phyloP scores from a whole-genome alignment of 768 basidiomycete genomes.

The Lentinula detonsa region DNA sequence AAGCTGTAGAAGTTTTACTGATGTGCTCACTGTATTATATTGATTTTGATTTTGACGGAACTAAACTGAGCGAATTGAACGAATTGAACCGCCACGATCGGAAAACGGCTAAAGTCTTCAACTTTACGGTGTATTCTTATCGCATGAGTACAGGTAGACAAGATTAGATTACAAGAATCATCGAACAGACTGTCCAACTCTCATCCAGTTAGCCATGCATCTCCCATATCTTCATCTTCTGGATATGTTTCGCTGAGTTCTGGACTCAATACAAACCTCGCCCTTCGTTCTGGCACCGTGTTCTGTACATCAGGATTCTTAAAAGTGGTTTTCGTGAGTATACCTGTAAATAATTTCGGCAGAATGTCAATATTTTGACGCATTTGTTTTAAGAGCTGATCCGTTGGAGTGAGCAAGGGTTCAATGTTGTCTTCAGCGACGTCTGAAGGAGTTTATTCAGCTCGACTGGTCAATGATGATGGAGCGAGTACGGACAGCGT shows the following conservation, averaged over 20 bases:
- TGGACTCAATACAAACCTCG: constrained; percentile 33
- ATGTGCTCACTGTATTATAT: neutral
- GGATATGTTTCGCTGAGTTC: constrained; percentile 38
- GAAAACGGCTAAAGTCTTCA: neutral
- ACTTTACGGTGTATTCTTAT: too few relatives aligned
- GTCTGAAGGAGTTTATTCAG: constrained; percentile 13
- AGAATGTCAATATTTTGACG: constrained; percentile 4
- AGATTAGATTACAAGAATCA: neutral
- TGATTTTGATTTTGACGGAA: neutral
- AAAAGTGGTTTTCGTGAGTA: constrained; percentile 1
- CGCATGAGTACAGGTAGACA: too few relatives aligned
- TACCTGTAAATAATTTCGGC: constrained; percentile 12
- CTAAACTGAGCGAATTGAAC: too few relatives aligned
- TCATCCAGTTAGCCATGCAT: constrained; percentile 20
- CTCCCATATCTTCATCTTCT: constrained; percentile 35
- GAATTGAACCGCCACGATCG: too few relatives aligned
- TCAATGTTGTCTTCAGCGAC: constrained; percentile 30
- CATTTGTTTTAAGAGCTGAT: constrained; percentile 15
- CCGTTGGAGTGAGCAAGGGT: constrained; percentile 4
- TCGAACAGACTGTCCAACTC: neutral
- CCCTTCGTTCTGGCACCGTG: constrained; percentile 15
- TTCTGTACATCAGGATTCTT: constrained; percentile 5
- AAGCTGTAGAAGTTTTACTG: neutral
- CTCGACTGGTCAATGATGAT: neutral
- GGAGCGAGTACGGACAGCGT: constrained; percentile 26